Evolutionary conservation across 1,284 basidiomycete species (phyloP).

Genomic region (Fomitopsis pinicola): DNA sequence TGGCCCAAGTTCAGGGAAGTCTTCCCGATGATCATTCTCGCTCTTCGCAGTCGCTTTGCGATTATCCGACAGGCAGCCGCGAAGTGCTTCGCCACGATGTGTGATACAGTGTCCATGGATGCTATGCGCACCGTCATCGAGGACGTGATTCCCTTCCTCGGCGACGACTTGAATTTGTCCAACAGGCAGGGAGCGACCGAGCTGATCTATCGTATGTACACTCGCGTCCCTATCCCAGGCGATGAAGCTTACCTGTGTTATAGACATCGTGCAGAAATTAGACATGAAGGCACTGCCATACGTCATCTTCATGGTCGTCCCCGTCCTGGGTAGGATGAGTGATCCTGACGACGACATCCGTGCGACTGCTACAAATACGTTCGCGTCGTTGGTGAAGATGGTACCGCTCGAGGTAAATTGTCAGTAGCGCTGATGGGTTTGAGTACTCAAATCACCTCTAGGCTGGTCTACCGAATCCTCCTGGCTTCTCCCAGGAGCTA

Average conservation of each 20-base stretch:
- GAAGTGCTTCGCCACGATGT: slow-evolving; percentile 84
- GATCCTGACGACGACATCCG: slow-evolving; percentile 91
- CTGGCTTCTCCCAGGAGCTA: slow-evolving; percentile 89
- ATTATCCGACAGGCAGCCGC: slow-evolving; percentile 89
- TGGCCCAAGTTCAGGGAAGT: slow-evolving; percentile 68
- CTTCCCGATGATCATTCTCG: slow-evolving; percentile 74
- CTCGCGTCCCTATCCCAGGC: slow-evolving; percentile 6
- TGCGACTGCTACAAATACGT: slow-evolving; percentile 92
- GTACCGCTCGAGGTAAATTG: slow-evolving; percentile 86
- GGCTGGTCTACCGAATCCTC: slow-evolving; percentile 94
- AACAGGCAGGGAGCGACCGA: slow-evolving; percentile 92
- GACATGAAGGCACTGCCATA: slow-evolving; percentile 96
- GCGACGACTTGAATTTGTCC: slow-evolving; percentile 72
- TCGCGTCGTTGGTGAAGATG: slow-evolving; percentile 98
- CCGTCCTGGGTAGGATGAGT: slow-evolving; percentile 96
- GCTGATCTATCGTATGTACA: slow-evolving; percentile 78
- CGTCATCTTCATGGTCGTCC: slow-evolving; percentile 96
- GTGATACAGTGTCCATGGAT: slow-evolving; percentile 79
- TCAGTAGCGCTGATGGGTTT: not conserved
- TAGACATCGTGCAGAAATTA: slow-evolving; percentile 88
- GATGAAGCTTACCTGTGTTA: not conserved
- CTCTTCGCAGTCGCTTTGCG: slow-evolving; percentile 80
- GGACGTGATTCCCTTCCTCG: slow-evolving; percentile 79
- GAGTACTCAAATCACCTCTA: slow-evolving; percentile 25
- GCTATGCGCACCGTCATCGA: slow-evolving; percentile 91